These are phyloP conservation scores for Mrakia frigida DNA, from an alignment of 768 basidiomycete genomes.

Conservation along the genomic window DNA sequence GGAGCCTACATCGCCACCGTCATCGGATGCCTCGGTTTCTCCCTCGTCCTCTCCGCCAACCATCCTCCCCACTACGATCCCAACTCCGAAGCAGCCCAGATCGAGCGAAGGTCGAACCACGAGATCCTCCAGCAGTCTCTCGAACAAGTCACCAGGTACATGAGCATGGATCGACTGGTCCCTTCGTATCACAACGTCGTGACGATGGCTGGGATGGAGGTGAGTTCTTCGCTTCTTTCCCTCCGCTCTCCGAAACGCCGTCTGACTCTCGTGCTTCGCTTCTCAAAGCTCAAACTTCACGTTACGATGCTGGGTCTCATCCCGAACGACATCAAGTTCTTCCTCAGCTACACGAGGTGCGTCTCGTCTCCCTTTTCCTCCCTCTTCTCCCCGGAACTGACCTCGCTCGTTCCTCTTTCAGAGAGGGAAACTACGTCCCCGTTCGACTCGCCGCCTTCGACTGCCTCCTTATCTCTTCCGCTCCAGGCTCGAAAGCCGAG, in stretches of 20 bases:
- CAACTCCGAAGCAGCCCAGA: slow-evolving; percentile 22
- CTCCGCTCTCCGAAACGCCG: neutral
- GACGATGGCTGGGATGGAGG: slow-evolving; percentile 84
- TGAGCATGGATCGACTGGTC: slow-evolving; percentile 89
- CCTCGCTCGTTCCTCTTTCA: slow-evolving; percentile 40
- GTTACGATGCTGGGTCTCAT: slow-evolving; percentile 70
- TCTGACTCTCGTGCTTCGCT: neutral
- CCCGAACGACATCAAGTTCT: slow-evolving; percentile 67
- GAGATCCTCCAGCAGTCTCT: slow-evolving; percentile 64
- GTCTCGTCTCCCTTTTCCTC: slow-evolving; percentile 36
- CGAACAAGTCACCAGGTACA: slow-evolving; percentile 81
- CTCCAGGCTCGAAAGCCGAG: slow-evolving; percentile 73
- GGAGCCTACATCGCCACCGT: slow-evolving; percentile 82
- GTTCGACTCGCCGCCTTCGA: slow-evolving; percentile 93
- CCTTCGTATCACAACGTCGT: slow-evolving; percentile 92
- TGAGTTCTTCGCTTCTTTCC: slow-evolving; percentile 46
- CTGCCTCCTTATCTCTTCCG: slow-evolving; percentile 70
- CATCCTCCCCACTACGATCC: slow-evolving; percentile 65
- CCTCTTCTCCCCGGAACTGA: neutral
- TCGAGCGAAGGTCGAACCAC: slow-evolving; percentile 10
- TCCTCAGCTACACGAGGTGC: slow-evolving; percentile 84
- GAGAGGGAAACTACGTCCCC: slow-evolving; percentile 88
- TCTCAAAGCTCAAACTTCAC: slow-evolving; percentile 66
- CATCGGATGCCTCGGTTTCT: slow-evolving; percentile 73
- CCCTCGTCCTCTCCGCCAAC: slow-evolving; percentile 67